phyloP scores from a whole-genome alignment of 345 rosid genomes.

The Arabis hirsuta region DNA sequence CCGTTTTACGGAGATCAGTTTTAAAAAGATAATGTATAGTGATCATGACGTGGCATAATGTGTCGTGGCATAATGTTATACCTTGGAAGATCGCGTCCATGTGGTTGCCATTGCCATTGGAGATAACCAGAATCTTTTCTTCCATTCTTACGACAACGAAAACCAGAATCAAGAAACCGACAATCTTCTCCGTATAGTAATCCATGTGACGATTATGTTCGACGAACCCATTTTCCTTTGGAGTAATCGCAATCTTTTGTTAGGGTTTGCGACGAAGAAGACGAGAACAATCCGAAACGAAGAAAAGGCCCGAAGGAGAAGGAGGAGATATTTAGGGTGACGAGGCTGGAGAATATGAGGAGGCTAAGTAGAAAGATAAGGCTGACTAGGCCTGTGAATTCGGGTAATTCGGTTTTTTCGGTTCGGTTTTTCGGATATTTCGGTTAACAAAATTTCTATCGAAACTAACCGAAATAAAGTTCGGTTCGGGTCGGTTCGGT shows the following conservation, averaged over 20 bases:
- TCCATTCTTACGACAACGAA: conserved; percentile 66
- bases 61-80: conserved; percentile 37
- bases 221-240: conserved; percentile 69
- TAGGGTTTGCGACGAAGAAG: not conserved
- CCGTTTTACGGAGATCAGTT: not conserved
- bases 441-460: too few species aligned
- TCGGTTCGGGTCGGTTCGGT: too few species aligned
- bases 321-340: conserved; percentile 38
- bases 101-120: conserved; percentile 91
- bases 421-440: too few species aligned
- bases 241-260: conserved; percentile 58
- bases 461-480: too few species aligned
- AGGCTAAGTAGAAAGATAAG: conserved; percentile 38
- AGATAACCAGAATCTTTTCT: conserved; percentile 65
- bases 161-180: conserved; percentile 85
- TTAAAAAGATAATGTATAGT: not conserved
- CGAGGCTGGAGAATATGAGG: conserved; percentile 45
- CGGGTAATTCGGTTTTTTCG: too few species aligned
- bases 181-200: conserved; percentile 59
- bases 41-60: too few species aligned
- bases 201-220: conserved; percentile 41
- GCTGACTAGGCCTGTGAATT: too few species aligned
- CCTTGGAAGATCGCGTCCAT: conserved; percentile 80
- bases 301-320: conserved; percentile 25
- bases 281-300: conserved; percentile 33